These are phyloP conservation scores for Morella rubra DNA, from an alignment of 306 rosid species.

Conservation along the genomic window DNA sequence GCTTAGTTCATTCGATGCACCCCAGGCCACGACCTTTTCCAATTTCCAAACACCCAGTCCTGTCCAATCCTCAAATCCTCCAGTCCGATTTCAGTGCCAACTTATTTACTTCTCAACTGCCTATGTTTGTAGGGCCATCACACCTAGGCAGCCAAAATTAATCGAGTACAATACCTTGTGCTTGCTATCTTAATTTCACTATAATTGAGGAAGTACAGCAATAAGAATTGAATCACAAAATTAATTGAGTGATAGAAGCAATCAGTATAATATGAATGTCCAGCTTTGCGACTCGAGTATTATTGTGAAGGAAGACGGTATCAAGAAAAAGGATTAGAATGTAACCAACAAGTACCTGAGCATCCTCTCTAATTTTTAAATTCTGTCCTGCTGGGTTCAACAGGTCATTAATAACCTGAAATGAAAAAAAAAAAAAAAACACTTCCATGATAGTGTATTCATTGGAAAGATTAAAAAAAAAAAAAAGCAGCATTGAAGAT, in stretches of 20 bases:
- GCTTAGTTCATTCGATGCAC: neutral
- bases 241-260: conserved; percentile 11
- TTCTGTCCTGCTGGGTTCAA: conserved; percentile 98
- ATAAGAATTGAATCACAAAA: conserved; percentile 9
- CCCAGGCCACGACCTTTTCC: neutral
- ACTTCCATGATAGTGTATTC: conserved; percentile 16
- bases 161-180: neutral
- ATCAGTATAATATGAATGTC: neutral
- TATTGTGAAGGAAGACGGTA: conserved; percentile 16
- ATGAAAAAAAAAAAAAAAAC: conserved; percentile 31
- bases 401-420: conserved; percentile 95
- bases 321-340: conserved; percentile 30
- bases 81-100: neutral
- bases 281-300: neutral
- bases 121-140: neutral
- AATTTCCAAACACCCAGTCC: neutral
- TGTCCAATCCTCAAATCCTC: neutral
- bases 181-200: conserved; percentile 7
- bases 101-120: neutral
- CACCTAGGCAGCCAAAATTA: neutral
- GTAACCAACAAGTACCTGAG: conserved; percentile 60
- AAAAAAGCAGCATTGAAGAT: conserved; percentile 22
- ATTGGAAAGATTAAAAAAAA: conserved; percentile 3
- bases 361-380: conserved; percentile 94
- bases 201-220: conserved; percentile 17